Base-by-base conservation (phyloP, 345 rosid species). In the Rhodamnia argentea region DNA sequence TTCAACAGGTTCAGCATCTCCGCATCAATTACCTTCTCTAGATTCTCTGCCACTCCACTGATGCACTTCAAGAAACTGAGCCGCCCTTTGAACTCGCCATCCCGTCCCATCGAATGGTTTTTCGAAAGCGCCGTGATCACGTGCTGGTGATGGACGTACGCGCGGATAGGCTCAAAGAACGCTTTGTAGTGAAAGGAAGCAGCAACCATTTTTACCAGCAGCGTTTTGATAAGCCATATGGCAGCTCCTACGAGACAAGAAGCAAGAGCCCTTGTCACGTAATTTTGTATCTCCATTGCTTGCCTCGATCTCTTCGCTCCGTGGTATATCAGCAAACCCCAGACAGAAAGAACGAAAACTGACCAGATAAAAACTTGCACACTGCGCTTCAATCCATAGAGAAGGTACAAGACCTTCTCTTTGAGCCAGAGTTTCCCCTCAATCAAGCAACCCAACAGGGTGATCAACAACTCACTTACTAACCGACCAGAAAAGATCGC, bases 101-200 rank as follows among this genome's bases (percentile, higher is more conserved):
- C 92, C 93, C 87, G 88, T 87, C 92, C 93, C 92, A 92, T 87
- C n/a, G 88, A 23, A n/a, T 95, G 93, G 76, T 90, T 93, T 5
- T 94, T 94, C 0, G 94, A 94, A 26, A 94, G 94, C 29, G 88
- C 82, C 87, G 75, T 87, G n/a, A 93, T 91, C 84, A 94, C 87
- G 85, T 92, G 93, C 85, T 94, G 96, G 92, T 92, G 95, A 84
- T 92, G 89, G 84, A 92, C 86, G 7, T 94, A 90, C 59, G 91
- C 94, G 53, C 93, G 96, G 90, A 93, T 93, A 87, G 94, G 86
- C 62, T 93, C 94, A 52, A 94, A 93, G 90, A 94, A 94, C 87
- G 94, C 87, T 0, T 86, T 87, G 85, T 88, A 89, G 76, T 92
- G 95, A 86, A 90, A 94, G 81, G 93, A 88, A 83, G 96, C 88